phyloP scores from a whole-genome alignment of 495 filamentous ascomycete species.

The Xylaria sp. region DNA sequence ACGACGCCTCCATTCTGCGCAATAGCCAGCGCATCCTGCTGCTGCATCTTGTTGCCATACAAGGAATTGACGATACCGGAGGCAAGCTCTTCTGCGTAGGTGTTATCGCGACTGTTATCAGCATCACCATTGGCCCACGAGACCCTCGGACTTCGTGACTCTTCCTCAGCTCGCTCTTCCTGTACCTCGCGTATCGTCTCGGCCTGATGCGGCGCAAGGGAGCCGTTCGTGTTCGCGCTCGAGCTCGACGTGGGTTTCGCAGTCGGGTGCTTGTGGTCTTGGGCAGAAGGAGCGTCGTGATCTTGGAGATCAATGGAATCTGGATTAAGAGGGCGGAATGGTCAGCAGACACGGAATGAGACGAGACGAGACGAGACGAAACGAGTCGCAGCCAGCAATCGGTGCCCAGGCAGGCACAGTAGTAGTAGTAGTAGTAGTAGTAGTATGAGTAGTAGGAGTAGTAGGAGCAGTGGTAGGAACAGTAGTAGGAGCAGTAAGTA shows the following conservation, averaged over 20 bases:
- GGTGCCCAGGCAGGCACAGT: background rate
- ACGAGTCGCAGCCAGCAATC: conserved; percentile 29
- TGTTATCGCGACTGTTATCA: conserved; percentile 53
- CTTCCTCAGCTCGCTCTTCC: conserved; percentile 75
- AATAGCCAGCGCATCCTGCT: conserved; percentile 61
- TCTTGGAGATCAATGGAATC: conserved; percentile 96
- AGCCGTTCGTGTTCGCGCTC: conserved; percentile 57
- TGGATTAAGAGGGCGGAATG: conserved; percentile 47
- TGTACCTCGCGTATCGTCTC: conserved; percentile 79
- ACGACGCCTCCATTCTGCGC: conserved; percentile 60
- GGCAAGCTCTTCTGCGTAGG: conserved; percentile 59
- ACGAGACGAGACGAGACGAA: conserved; percentile 27
- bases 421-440: background rate
- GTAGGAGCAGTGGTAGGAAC: background rate
- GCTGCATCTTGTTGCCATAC: conserved; percentile 53
- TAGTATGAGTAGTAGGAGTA: no score
- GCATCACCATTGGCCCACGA: conserved; percentile 58
- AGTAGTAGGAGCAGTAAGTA: background rate
- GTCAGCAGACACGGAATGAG: conserved; percentile 38
- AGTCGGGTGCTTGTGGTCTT: conserved; percentile 65
- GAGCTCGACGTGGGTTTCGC: conserved; percentile 42
- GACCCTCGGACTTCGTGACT: conserved; percentile 58
- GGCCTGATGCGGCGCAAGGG: conserved; percentile 81
- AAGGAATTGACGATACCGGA: conserved; percentile 55
- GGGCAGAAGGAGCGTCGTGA: conserved; percentile 78